Evolutionary conservation across 441 rosid species (phyloP).

Genomic region (Geranium incanum): DNA sequence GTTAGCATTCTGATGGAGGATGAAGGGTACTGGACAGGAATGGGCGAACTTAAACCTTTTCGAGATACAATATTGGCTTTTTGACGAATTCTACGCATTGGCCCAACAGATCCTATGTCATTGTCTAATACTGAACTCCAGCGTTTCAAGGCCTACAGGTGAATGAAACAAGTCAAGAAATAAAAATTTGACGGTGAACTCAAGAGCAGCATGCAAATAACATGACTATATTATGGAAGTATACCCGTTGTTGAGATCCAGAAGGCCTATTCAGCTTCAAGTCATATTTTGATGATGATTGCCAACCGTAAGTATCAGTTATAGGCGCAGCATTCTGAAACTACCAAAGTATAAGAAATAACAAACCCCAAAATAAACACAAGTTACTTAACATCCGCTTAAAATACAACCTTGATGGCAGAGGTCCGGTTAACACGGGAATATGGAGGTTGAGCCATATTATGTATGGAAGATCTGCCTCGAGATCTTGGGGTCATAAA

Average conservation of each 20-base stretch:
- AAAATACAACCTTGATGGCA: constrained; percentile 41
- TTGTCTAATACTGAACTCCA: constrained; percentile 67
- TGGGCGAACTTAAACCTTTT: constrained; percentile 36
- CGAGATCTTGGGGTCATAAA: constrained; percentile 66
- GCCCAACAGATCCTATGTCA: constrained; percentile 70
- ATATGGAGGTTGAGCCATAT: constrained; percentile 84
- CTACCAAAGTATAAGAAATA: constrained; percentile 1
- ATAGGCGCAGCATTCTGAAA: constrained; percentile 35
- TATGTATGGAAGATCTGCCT: constrained; percentile 86
- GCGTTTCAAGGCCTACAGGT: constrained; percentile 63
- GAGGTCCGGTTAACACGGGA: constrained; percentile 47
- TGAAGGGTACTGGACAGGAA: constrained; percentile 28
- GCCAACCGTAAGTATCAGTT: constrained; percentile 32
- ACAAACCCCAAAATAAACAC: constrained; percentile 6
- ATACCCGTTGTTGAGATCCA: constrained; percentile 61
- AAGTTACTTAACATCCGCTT: constrained; percentile 10
- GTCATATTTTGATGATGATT: constrained; percentile 39
- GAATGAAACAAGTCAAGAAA: constrained; percentile 13
- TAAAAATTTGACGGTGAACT: not conserved
- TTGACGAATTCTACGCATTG: constrained; percentile 87
- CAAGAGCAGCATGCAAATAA: constrained; percentile 1
- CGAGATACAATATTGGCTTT: constrained; percentile 56
- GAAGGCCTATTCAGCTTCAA: constrained; percentile 43
- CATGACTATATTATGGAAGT: constrained; percentile 13
- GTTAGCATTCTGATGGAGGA: constrained; percentile 27